These are phyloP conservation scores for Nannochloropsis granulata DNA, from an alignment of 108 stramenopile genomes.

Conservation along the genomic window DNA sequence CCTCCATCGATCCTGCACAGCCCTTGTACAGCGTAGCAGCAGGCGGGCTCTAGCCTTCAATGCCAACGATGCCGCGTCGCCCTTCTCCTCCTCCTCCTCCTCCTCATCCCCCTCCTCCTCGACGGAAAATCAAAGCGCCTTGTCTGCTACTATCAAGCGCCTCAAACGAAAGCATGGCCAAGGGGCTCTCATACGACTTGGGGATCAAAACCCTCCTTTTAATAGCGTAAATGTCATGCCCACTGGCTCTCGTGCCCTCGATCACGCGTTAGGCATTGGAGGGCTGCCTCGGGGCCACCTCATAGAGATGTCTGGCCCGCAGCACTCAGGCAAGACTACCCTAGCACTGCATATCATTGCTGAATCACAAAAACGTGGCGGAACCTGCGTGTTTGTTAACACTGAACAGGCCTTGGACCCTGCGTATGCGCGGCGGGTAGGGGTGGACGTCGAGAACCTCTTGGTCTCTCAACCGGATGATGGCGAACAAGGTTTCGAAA, in stretches of 20 bases:
- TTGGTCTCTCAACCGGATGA: constrained; percentile 82
- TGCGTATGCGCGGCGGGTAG: constrained; percentile 59
- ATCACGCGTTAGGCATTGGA: constrained; percentile 40
- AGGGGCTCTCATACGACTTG: background rate
- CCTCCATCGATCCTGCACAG: too few species aligned
- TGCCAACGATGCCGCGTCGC: too few species aligned
- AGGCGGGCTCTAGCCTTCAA: too few species aligned
- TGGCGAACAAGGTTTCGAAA: constrained; percentile 90
- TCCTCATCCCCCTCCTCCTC: background rate
- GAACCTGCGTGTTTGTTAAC: constrained; percentile 86
- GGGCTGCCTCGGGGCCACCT: constrained; percentile 45
- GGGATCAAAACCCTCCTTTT: background rate
- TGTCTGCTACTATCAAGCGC: background rate
- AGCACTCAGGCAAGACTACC: constrained; percentile 85
- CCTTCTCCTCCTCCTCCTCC: too few species aligned
- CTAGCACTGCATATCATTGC: constrained; percentile 88
- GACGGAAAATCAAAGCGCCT: background rate
- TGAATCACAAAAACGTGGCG: constrained; percentile 61
- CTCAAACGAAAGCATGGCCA: background rate
- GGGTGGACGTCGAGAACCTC: constrained; percentile 69
- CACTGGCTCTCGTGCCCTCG: constrained; percentile 71
- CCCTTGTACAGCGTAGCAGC: too few species aligned
- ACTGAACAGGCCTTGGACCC: constrained; percentile 96
- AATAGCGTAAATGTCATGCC: constrained; percentile 64
- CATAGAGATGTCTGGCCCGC: constrained; percentile 91